phyloP scores from a whole-genome alignment of 2,329 filamentous ascomycete genomes.

The Neobulgaria alba region DNA sequence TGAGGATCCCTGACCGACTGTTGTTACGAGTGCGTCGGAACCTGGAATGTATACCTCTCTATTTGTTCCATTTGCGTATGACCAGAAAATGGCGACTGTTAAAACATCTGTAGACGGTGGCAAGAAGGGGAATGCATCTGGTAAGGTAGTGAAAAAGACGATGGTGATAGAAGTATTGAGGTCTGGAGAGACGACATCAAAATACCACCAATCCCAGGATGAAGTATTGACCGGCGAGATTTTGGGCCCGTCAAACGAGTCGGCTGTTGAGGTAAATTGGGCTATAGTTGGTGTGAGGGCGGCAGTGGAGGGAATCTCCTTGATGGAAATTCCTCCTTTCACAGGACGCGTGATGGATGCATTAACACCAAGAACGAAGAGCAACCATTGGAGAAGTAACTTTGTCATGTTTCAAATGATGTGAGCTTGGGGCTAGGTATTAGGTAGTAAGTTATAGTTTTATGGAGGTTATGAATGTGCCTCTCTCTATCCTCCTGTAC shows the following conservation, averaged over 20 bases:
- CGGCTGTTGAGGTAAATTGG: conserved; percentile 1
- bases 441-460: no score
- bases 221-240: conserved; percentile 15
- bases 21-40: conserved; percentile 8
- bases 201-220: conserved; percentile 32
- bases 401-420: no score
- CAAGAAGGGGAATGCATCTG: conserved; percentile 31
- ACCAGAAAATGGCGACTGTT: conserved; percentile 7
- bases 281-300: neutral
- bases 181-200: conserved; percentile 29
- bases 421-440: no score
- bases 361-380: no score
- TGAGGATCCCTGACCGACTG: conserved; percentile 8
- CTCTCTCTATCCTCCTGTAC: conserved; percentile 43
- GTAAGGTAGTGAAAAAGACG: conserved; percentile 28
- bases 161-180: conserved; percentile 26
- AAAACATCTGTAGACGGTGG: neutral
- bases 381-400: no score
- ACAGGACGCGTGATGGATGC: no score
- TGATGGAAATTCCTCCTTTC: no score
- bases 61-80: conserved; percentile 11
- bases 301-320: neutral
- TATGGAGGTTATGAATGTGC: no score
- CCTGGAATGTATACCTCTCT: conserved; percentile 5
- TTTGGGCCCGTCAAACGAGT: conserved; percentile 15